Evolutionary conservation across 352 stramenopile genomes (phyloP).

Genomic region (Vaucheria bursata): DNA sequence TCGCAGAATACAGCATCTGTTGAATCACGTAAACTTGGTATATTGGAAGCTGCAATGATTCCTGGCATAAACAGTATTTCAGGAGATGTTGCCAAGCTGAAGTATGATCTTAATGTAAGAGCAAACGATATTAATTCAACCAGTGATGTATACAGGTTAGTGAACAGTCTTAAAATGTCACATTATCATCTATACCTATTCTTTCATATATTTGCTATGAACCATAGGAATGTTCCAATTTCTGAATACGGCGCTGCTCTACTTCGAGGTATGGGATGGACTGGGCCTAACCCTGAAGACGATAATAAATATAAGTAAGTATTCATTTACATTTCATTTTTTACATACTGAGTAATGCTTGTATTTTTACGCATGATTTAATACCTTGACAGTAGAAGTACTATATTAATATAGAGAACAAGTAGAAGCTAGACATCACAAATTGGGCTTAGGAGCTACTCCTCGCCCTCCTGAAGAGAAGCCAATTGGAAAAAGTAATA

Average conservation of each 20-base stretch:
- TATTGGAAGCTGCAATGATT: conserved; percentile 45
- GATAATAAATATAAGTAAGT: background rate
- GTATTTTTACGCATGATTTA: background rate
- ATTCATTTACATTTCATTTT: background rate
- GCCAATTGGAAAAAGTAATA: background rate
- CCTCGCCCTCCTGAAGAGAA: conserved; percentile 39
- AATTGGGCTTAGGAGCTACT: conserved; percentile 30
- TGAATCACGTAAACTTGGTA: no score
- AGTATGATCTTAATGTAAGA: conserved; percentile 33
- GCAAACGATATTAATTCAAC: conserved; percentile 30
- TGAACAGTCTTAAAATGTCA: no score
- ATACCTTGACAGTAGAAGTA: background rate
- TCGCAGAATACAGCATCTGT: no score
- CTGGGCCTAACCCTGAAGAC: conserved; percentile 50
- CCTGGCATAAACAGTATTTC: conserved; percentile 25
- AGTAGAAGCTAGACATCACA: conserved; percentile 17
- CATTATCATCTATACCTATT: no score
- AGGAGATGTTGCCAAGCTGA: conserved; percentile 42
- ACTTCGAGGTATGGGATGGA: conserved; percentile 95
- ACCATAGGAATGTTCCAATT: conserved; percentile 64
- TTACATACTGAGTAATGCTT: background rate
- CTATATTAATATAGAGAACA: background rate
- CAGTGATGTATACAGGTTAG: conserved; percentile 37
- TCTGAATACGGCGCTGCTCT: conserved; percentile 87
- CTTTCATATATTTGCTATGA: no score